Percentiles rank a stretch among this genome's conserved stretches.
phyloP scores from a whole-genome alignment of 139 green algal genomes.

The Chlamydomonas applanata region DNA sequence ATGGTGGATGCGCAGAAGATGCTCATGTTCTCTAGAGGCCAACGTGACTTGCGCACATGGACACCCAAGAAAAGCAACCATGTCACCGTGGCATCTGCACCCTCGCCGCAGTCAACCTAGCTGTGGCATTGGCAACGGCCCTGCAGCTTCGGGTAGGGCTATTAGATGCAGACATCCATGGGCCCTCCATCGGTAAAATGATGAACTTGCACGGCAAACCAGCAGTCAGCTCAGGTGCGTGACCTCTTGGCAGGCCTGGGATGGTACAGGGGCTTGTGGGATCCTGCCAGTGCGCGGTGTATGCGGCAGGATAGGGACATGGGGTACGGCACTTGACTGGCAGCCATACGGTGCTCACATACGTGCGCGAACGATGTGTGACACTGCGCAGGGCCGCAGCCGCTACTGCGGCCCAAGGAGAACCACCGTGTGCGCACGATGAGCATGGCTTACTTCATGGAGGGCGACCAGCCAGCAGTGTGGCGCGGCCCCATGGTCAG shows the following conservation, averaged over 20 bases:
- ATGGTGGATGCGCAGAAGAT: too few species aligned
- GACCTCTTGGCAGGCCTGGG: too few species aligned
- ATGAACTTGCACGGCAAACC: slow-evolving; percentile 77
- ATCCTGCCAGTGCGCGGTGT: too few species aligned
- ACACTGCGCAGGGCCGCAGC: slow-evolving; percentile 16
- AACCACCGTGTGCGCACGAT: slow-evolving; percentile 81
- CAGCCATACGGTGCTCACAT: too few species aligned
- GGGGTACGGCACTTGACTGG: too few species aligned
- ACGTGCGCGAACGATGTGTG: too few species aligned
- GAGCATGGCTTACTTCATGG: slow-evolving; percentile 89
- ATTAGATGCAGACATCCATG: slow-evolving; percentile 92
- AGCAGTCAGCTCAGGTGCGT: slow-evolving; percentile 11
- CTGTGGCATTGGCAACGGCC: slow-evolving; percentile 67
- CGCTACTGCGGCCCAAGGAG: slow-evolving; percentile 62
- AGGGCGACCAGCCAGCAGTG: slow-evolving; percentile 67
- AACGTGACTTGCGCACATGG: neutral
- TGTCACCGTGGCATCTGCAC: neutral
- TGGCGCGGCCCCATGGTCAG: slow-evolving; percentile 93
- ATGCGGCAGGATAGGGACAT: too few species aligned
- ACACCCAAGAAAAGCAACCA: neutral
- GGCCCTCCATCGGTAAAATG: slow-evolving; percentile 80
- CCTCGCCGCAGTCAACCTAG: slow-evolving; percentile 82
- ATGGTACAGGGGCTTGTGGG: too few species aligned
- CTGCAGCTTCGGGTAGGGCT: slow-evolving; percentile 76
- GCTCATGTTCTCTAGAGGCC: neutral